A percentile compares a stretch with the other conserved stretches of the same genome.
Evolutionary conservation across 371 early-diverging fungal species (phyloP).

Genomic region (Syncephalastrum contaminatum): DNA sequence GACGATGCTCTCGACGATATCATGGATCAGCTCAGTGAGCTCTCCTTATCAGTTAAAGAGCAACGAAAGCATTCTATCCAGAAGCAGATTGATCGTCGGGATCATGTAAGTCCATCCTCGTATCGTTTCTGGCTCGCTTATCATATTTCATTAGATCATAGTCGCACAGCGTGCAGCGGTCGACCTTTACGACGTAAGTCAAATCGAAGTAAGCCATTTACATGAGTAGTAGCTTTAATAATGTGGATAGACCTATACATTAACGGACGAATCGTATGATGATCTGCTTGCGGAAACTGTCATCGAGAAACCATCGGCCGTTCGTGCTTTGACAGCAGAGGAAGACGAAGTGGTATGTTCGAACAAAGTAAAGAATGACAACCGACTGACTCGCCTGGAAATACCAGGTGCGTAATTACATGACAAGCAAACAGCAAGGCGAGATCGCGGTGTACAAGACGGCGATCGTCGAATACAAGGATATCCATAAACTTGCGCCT

Average conservation of each 20-base stretch:
- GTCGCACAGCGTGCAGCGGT: not conserved
- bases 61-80: no score
- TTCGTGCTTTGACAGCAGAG: conserved; percentile 29
- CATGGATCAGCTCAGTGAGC: no score
- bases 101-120: no score
- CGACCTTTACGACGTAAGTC: conserved; percentile 2
- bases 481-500: conserved; percentile 70
- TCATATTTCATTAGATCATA: not conserved
- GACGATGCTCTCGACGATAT: conserved; percentile 22
- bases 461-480: conserved; percentile 52
- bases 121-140: not conserved
- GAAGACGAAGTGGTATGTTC: conserved; percentile 32
- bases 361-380: no score
- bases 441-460: conserved; percentile 60
- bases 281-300: conserved; percentile 10
- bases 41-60: no score
- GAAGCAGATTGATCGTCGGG: no score
- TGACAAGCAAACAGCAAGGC: conserved; percentile 32
- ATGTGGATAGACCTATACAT: no score
- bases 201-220: not conserved
- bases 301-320: conserved; percentile 14
- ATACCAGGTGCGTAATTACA: conserved; percentile 26
- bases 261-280: conserved; percentile 11
- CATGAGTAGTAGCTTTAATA: no score
- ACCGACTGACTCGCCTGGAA: not conserved